Percentiles rank a stretch among this genome's conserved stretches.
Evolutionary conservation across 805 yeast genomes (phyloP).

Genomic region (Candida berthetii): DNA sequence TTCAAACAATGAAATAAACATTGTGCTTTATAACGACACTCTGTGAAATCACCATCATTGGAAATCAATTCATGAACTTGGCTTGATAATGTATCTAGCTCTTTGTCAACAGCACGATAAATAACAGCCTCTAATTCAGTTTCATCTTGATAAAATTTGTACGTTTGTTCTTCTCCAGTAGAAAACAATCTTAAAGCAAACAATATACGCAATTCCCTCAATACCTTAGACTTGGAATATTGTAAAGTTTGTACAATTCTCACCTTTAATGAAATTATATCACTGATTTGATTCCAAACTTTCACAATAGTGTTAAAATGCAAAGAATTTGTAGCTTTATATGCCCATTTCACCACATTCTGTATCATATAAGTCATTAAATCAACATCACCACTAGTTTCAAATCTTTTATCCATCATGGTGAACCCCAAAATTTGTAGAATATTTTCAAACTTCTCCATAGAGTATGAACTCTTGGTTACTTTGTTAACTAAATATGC

Average conservation of each 20-base stretch:
- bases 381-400: not conserved
- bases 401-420: slow-evolving; percentile 8
- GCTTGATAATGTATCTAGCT: too few relatives aligned
- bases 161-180: too few relatives aligned
- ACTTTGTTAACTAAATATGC: slow-evolving; percentile 1
- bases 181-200: not conserved
- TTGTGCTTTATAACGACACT: too few relatives aligned
- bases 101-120: too few relatives aligned
- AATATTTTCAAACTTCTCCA: not conserved
- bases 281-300: slow-evolving; percentile 3
- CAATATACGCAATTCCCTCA: not conserved
- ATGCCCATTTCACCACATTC: slow-evolving; percentile 5
- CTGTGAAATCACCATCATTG: too few relatives aligned
- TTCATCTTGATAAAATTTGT: too few relatives aligned
- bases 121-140: too few relatives aligned
- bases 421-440: slow-evolving; percentile 4
- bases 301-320: not conserved
- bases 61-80: too few relatives aligned
- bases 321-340: not conserved
- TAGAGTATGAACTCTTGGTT: not conserved
- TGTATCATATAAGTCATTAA: not conserved
- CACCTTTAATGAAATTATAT: not conserved
- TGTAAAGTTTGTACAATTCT: slow-evolving; percentile 7
- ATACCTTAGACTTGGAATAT: not conserved
- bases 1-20: too few relatives aligned